Conservation (phyloP, 352 stramenopile species). For the Globisporangium perplexum region DNA sequence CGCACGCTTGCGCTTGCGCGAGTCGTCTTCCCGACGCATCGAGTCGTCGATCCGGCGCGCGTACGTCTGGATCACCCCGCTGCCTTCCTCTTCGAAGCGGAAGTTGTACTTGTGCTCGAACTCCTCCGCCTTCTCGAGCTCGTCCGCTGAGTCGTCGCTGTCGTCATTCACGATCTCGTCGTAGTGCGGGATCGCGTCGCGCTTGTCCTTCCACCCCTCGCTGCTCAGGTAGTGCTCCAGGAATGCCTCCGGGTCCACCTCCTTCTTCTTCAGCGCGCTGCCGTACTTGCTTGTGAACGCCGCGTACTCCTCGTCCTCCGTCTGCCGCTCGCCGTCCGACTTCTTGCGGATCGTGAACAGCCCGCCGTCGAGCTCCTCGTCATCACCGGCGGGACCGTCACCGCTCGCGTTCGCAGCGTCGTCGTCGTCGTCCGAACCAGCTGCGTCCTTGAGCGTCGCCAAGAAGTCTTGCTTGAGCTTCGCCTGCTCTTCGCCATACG, state of each 20-base stretch:
- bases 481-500: conserved; percentile 66
- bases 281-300: conserved; percentile 64
- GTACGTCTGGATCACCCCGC: conserved; percentile 81
- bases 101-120: conserved; percentile 99
- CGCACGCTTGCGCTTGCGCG: conserved; percentile 93
- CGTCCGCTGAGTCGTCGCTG: conserved; percentile 46
- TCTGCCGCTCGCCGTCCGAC: conserved; percentile 39
- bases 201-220: conserved; percentile 83
- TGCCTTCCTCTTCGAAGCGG: conserved; percentile 96
- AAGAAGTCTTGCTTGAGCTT: conserved; percentile 70
- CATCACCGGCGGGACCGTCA: conserved; percentile 16
- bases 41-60: conserved; percentile 80
- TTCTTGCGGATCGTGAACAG: conserved; percentile 75
- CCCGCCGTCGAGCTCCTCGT: conserved; percentile 58
- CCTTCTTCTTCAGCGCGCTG: conserved; percentile 42
- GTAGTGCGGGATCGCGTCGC: conserved; percentile 52
- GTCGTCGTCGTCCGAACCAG: conserved; percentile 24
- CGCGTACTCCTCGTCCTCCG: conserved; percentile 67
- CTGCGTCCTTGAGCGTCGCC: conserved; percentile 27
- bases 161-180: conserved; percentile 83
- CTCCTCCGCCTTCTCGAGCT: conserved; percentile 92
- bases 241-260: conserved; percentile 72
- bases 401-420: conserved; percentile 24
- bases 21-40: conserved; percentile 95
- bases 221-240: conserved; percentile 74